These are phyloP conservation scores for Spatholobus suberectus DNA, from an alignment of 306 rosid genomes.

Conservation along the genomic window DNA sequence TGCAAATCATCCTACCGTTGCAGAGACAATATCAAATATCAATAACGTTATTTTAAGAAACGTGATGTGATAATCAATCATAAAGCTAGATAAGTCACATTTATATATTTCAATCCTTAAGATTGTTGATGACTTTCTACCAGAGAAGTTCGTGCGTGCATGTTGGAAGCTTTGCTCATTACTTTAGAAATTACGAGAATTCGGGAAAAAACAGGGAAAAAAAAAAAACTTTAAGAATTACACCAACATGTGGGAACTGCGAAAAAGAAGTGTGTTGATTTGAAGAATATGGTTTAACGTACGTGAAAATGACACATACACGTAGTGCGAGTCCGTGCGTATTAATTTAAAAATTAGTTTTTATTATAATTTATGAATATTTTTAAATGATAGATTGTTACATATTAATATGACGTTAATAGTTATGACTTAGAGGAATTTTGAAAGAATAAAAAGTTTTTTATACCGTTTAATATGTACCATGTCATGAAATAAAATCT, in stretches of 20 bases:
- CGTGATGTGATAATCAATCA: neutral
- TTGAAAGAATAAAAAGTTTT: neutral
- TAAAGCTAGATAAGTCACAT: neutral
- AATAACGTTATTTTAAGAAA: neutral
- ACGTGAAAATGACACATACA: neutral
- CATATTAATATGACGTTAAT: neutral
- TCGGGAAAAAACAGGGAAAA: neutral
- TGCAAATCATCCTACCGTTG: neutral
- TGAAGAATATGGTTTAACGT: constrained; percentile 1
- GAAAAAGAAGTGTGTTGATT: neutral
- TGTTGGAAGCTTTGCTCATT: neutral
- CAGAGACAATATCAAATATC: neutral
- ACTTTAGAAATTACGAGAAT: neutral
- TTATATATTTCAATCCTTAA: neutral
- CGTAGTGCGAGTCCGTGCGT: neutral
- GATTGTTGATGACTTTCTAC: neutral
- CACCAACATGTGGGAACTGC: neutral
- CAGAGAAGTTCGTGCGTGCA: neutral
- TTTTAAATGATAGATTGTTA: neutral
- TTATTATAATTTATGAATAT: neutral
- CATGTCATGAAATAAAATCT: neutral
- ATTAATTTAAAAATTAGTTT: neutral
- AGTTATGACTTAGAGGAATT: neutral
- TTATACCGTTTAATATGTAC: neutral
- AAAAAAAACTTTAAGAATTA: neutral